phyloP scores from a whole-genome alignment of 805 yeast species.

The Wickerhamomyces ciferrii region DNA sequence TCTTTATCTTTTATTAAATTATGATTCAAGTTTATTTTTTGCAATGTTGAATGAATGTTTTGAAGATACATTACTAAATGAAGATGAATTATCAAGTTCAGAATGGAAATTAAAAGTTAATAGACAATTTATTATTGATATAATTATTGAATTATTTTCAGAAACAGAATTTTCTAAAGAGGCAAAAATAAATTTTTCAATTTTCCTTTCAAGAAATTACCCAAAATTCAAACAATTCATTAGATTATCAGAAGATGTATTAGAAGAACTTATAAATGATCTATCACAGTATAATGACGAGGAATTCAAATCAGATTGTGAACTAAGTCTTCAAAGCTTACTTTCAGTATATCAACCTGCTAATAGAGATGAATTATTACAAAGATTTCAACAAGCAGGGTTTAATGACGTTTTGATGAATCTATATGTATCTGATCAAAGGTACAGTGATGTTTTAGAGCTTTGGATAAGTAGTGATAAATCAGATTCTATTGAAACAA shows the following conservation, averaged over 20 bases:
- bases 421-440: constrained; percentile 49
- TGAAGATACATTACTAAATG: constrained; percentile 75
- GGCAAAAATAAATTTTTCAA: constrained; percentile 38
- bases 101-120: constrained; percentile 33
- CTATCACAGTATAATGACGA: constrained; percentile 38
- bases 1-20: constrained; percentile 48
- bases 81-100: constrained; percentile 34
- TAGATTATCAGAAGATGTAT: constrained; percentile 55
- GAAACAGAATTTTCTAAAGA: constrained; percentile 25
- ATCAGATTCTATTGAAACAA: constrained; percentile 18
- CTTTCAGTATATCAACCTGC: constrained; percentile 62
- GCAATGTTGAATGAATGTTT: constrained; percentile 74
- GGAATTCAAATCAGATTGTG: constrained; percentile 48
- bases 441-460: constrained; percentile 46
- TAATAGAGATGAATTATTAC: constrained; percentile 42
- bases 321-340: constrained; percentile 70
- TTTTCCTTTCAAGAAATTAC: constrained; percentile 74
- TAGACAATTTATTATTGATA: constrained; percentile 75
- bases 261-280: constrained; percentile 41
- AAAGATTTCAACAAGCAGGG: constrained; percentile 45
- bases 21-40: constrained; percentile 54
- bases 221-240: constrained; percentile 85
- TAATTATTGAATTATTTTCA: constrained; percentile 55
- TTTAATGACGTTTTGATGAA: constrained; percentile 55
- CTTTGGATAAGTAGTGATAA: constrained; percentile 40